Conservation (phyloP, 192 early-diverging fungal species). For the Entophlyctis luteolus region DNA sequence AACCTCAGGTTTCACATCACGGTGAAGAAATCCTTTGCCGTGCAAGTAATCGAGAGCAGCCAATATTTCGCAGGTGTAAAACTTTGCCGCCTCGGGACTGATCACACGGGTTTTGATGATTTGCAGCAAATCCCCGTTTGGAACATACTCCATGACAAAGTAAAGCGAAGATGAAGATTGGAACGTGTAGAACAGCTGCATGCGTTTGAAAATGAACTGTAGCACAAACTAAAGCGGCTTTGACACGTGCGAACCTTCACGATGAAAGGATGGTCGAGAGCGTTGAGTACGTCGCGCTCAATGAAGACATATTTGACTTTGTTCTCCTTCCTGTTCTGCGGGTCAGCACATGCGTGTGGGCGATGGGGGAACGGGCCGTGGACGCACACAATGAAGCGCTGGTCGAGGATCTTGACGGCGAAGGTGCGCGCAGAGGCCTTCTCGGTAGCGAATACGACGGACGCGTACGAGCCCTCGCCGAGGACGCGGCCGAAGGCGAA, state of each 20-base stretch:
- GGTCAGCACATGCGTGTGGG: constrained; percentile 22
- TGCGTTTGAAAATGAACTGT: not conserved
- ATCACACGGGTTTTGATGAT: constrained; percentile 64
- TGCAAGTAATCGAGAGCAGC: constrained; percentile 88
- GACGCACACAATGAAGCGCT: constrained; percentile 38
- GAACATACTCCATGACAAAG: constrained; percentile 86
- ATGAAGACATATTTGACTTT: constrained; percentile 96
- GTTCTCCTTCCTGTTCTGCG: constrained; percentile 82
- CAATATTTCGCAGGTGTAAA: constrained; percentile 86
- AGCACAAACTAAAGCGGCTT: too few species aligned
- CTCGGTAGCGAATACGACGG: constrained; percentile 80
- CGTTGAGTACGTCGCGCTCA: constrained; percentile 85
- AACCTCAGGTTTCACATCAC: constrained; percentile 93
- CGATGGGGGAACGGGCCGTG: not conserved
- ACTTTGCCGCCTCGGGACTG: constrained; percentile 66
- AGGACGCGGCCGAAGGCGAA: constrained; percentile 80
- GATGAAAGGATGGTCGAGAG: constrained; percentile 82
- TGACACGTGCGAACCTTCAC: constrained; percentile 50
- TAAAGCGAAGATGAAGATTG: constrained; percentile 88
- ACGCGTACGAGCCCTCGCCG: constrained; percentile 95
- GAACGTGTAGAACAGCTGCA: constrained; percentile 84
- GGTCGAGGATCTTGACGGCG: constrained; percentile 82
- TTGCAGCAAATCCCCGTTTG: constrained; percentile 86
- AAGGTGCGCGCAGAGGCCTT: constrained; percentile 61
- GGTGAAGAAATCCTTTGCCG: constrained; percentile 75